Base-by-base conservation (phyloP, 2,329 filamentous ascomycete species). In the Decorospora gaudefroyi region DNA sequence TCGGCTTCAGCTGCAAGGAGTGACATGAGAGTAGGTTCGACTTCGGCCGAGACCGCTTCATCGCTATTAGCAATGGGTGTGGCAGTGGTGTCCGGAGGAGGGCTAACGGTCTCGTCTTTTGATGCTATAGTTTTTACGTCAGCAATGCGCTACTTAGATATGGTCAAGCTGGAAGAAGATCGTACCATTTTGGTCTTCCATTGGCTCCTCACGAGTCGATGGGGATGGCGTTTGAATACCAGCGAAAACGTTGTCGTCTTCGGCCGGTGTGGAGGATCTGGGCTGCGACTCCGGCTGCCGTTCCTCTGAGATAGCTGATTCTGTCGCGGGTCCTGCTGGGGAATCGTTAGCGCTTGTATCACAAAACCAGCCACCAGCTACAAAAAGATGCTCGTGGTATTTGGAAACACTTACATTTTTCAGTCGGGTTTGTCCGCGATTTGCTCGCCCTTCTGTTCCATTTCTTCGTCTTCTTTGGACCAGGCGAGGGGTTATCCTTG, bases 1-100 rank as follows among this genome's bases (percentile, higher is more conserved):
- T 61, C 55, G 13, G 59, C 49, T 31, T 57, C 52, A 8, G 49
- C 59, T 10, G 60, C 60, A 21, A 57, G 53, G 10, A 45, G 43
- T n/a, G 26, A 49, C 3, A 39, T 19, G 21, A 33, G 15, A 10
- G 38, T 19, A 25, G 37, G 10, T 19, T 6, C 27, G 10, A 27
- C 13, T 18, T 12, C 18, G 2, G n/a, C n/a, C n/a, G 21, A 23
- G 4, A 22, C 10, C 9, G 10, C n/a, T 32, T 26, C 18, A 15
- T n/a, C n/a, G 3, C 8, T 11, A 17, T 19, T 11, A 2, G 22
- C 16, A 19, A 19, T 10, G 15, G 30, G 36, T 10, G 35, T 6
- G 8, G 19, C 15, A 6, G 17, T 19, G 6, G 11, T 21, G 10
- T 39, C 19, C 23, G 7, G 18, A 9, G n/a, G 37, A 28, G n/a